phyloP scores from a whole-genome alignment of 345 rosid genomes.

The Toxicodendron radicans region DNA sequence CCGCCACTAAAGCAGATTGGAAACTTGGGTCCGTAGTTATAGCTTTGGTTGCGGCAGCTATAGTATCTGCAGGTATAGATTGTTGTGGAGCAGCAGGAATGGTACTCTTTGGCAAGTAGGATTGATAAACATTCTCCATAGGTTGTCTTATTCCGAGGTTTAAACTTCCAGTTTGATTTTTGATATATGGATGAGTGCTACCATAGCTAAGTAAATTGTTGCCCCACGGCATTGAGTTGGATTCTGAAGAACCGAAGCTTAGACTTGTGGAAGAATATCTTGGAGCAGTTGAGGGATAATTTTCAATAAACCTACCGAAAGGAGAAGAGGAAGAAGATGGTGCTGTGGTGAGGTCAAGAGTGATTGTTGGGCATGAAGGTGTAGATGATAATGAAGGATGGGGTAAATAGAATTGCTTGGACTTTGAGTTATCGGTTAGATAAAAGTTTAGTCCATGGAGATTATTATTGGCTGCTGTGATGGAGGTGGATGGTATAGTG shows the following conservation, averaged over 20 bases:
- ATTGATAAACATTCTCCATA: slow-evolving; percentile 31
- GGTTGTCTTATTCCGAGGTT: slow-evolving; percentile 31
- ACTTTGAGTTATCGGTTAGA: slow-evolving; percentile 43
- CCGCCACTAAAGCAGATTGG: slow-evolving; percentile 72
- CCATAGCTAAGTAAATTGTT: slow-evolving; percentile 39
- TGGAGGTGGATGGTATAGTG: slow-evolving; percentile 12
- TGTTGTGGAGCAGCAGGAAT: slow-evolving; percentile 23
- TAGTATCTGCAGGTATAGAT: slow-evolving; percentile 37
- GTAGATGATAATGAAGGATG: slow-evolving; percentile 50
- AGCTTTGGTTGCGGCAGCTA: slow-evolving; percentile 66
- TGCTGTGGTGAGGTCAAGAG: slow-evolving; percentile 76
- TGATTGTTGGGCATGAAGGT: slow-evolving; percentile 68
- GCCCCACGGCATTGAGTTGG: slow-evolving; percentile 41
- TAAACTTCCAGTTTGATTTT: slow-evolving; percentile 31
- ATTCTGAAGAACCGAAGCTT: slow-evolving; percentile 53
- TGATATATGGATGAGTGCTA: slow-evolving; percentile 33
- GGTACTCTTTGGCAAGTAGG: slow-evolving; percentile 40
- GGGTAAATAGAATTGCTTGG: slow-evolving; percentile 47
- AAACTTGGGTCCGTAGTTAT: slow-evolving; percentile 78
- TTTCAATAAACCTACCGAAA: slow-evolving; percentile 39
- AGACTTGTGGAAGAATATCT: slow-evolving; percentile 48
- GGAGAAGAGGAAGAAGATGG: slow-evolving; percentile 34
- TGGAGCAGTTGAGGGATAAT: slow-evolving; percentile 5
- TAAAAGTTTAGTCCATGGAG: slow-evolving; percentile 59
- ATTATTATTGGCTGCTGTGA: slow-evolving; percentile 22